These are phyloP conservation scores for Suillus alpinus DNA, from an alignment of 768 basidiomycete genomes.

Conservation along the genomic window DNA sequence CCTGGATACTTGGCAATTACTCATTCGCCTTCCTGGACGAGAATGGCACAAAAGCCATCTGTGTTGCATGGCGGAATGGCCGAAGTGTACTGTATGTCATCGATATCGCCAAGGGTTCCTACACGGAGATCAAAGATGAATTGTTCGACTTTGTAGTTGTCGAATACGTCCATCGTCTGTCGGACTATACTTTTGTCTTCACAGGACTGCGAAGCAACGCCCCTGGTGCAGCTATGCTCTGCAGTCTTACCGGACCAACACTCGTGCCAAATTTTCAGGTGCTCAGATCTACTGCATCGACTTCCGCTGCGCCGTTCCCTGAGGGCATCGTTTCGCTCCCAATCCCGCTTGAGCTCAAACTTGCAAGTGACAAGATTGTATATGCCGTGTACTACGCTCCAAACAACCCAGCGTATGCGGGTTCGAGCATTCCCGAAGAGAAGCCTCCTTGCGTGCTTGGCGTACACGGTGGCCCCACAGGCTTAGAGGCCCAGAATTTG, in stretches of 20 bases:
- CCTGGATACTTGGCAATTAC: slow-evolving; percentile 17
- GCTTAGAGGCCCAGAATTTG: slow-evolving; percentile 41
- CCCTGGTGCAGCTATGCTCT: slow-evolving; percentile 1
- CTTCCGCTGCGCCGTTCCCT: slow-evolving; percentile 3
- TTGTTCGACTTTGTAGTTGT: slow-evolving; percentile 1
- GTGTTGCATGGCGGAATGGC: slow-evolving; percentile 29
- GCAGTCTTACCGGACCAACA: slow-evolving; percentile 7
- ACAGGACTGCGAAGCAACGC: slow-evolving; percentile 4
- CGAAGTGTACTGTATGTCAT: slow-evolving; percentile 32
- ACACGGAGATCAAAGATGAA: neutral
- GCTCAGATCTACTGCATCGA: slow-evolving; percentile 8
- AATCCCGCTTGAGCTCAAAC: neutral
- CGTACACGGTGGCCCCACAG: slow-evolving; percentile 74
- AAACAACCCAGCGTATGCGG: slow-evolving; percentile 53
- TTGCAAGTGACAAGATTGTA: slow-evolving; percentile 32
- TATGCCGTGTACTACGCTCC: slow-evolving; percentile 65
- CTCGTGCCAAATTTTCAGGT: slow-evolving; percentile 1
- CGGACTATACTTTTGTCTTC: neutral
- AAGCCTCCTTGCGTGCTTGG: slow-evolving; percentile 63
- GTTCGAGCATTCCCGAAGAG: slow-evolving; percentile 42
- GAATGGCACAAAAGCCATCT: slow-evolving; percentile 22
- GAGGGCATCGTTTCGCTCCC: slow-evolving; percentile 23
- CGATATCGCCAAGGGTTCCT: slow-evolving; percentile 12
- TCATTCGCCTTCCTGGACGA: slow-evolving; percentile 23
- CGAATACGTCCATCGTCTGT: neutral